Evolutionary conservation across 2,329 filamentous ascomycete genomes (phyloP), one percentile per base, ranked within the genome.

Genomic region (Magnaporthales sp.): DNA sequence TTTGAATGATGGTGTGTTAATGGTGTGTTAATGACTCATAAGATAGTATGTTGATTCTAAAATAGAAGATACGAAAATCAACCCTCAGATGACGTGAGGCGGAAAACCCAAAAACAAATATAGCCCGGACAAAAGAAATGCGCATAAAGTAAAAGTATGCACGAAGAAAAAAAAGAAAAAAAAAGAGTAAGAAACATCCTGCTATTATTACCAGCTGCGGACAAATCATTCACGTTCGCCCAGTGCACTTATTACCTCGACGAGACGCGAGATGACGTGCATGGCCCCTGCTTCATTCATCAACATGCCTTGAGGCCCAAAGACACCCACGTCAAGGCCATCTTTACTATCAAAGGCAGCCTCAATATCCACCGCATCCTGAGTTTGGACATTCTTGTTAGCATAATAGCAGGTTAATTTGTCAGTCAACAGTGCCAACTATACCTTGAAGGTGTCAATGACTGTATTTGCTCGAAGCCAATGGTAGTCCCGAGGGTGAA

Each of bases 381-480:
- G 58, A 2, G 15, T 19, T 29, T 54, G 31, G 63, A 65, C 58
- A 46, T 22, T 6, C 15, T n/a, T 29, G 11, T 9, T 24, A 51
- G 11, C n/a, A 24, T 4, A n/a, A n/a, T n/a, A n/a, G n/a, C n/a
- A n/a, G n/a, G n/a, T n/a, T n/a, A n/a, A n/a, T n/a, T n/a, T n/a
- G n/a, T n/a, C n/a, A n/a, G n/a, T n/a, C n/a, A n/a, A n/a, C n/a
- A n/a, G n/a, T n/a, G n/a, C n/a, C 4, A 10, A 72, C 19, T 76
- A 70, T 70, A 78, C 77, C 66, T 71, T 71, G 68, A 76, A 80
- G 0, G 72, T 73, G 22, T 74, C 70, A 11, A 64, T 68, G 0
- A 74, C 74, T 0, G 31, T n/a, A 27, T 78, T 78, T 0, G 31
- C 32, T 2, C 60, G 27, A 2, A 77, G 67, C 64, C 69, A 71